Conservation (phyloP, 1,284 basidiomycete genomes). For the Cutaneotrichosporon dermatis region DNA sequence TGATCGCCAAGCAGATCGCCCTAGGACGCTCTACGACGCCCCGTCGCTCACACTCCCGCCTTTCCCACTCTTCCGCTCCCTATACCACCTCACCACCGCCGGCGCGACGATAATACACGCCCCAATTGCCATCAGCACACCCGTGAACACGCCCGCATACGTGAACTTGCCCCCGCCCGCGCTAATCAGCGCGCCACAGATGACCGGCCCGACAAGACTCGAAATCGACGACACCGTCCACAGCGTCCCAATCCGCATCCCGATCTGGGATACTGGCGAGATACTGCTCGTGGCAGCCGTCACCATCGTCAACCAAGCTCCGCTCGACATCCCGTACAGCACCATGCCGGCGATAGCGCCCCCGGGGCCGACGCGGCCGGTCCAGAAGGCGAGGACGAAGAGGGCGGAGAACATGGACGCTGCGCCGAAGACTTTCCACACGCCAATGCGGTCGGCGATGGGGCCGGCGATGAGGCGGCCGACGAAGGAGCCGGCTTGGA, state of each 20-base stretch:
- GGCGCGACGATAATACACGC: not conserved
- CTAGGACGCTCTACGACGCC: too few relatives aligned
- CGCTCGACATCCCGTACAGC: slow-evolving; percentile 33
- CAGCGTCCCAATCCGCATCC: slow-evolving; percentile 42
- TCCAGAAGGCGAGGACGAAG: slow-evolving; percentile 22
- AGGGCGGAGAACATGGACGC: not conserved
- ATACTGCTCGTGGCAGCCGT: slow-evolving; percentile 39
- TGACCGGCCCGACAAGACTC: slow-evolving; percentile 37
- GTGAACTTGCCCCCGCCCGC: slow-evolving; percentile 7
- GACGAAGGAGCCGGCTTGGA: slow-evolving; percentile 9
- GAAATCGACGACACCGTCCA: slow-evolving; percentile 35
- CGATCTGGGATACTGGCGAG: slow-evolving; percentile 40
- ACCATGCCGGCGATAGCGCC: slow-evolving; percentile 33
- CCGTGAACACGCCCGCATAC: slow-evolving; percentile 28
- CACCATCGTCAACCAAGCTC: slow-evolving; percentile 41
- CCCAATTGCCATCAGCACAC: slow-evolving; percentile 20
- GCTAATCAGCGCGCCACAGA: slow-evolving; percentile 28
- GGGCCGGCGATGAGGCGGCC: slow-evolving; percentile 4
- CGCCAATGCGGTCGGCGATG: slow-evolving; percentile 12
- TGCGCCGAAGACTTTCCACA: slow-evolving; percentile 9
- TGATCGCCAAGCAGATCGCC: too few relatives aligned
- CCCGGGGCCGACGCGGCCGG: slow-evolving; percentile 19
- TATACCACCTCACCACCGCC: not conserved
- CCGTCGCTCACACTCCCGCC: not conserved
- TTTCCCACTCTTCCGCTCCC: not conserved